Base-by-base conservation (phyloP, 202 grass and related monocot species). In the Zoysia matrella region DNA sequence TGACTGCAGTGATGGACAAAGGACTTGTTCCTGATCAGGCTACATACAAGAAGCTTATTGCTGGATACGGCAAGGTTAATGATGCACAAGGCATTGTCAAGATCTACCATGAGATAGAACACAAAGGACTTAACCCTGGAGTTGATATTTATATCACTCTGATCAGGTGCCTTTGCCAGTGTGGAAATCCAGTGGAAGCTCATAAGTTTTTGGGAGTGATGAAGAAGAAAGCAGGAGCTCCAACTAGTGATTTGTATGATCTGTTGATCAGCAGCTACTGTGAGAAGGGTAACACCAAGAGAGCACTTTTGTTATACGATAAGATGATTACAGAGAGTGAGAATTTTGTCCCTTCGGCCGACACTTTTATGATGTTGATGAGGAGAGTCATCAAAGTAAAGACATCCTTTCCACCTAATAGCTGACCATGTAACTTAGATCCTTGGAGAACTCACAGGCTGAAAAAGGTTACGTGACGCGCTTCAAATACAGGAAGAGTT, bases 31-130 rank as follows among this genome's bases (percentile, higher is more conserved):
- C 95, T 75, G 83, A 83, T 76, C 30, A 77, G 67, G 76, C 80
- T 48, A 86, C 81, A 55, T 98, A 95, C 80, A 44, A 51, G 16
- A 86, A 11, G 7, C 81, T 94, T 50, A 78, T 95, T 12, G 52
- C 85, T 55, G 92, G 92, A 60, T 95, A 95, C 80, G 52, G 56
- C 9, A 82, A 64, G 11, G 80, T 51, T 51, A 56, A 84, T 75
- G 73, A 98, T 70, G 44, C 53, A 13, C 45, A 85, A 83, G 89
- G 93, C 30, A 67, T 91, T 53, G 73, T 91, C 39, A 88, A 74
- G 82, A 69, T 89, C 71, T 98, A 95, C 63, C 76, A 91, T 75
- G 92, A 98, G 72, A 95, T 98, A 85, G 88, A 85, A 48, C 89
- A 90, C 54, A 90, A 67, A 62, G 67, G 74, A 7, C 43, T 95